phyloP scores from a whole-genome alignment of 2,329 filamentous ascomycete species.

The Beauveria bassiana region DNA sequence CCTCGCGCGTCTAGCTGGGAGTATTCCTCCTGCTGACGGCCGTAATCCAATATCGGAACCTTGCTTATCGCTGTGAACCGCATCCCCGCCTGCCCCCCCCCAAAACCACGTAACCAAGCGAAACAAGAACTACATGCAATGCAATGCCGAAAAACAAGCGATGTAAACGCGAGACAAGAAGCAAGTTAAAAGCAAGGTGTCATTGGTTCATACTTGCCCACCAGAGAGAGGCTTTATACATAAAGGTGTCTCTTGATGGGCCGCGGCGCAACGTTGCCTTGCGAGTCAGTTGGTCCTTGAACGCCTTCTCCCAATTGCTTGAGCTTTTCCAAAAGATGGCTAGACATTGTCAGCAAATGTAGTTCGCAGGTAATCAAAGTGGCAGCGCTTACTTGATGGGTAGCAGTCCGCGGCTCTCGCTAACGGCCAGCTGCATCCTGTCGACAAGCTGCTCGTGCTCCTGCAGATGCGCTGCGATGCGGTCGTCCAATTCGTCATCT shows the following conservation, averaged over 20 bases:
- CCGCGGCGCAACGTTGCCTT: background rate
- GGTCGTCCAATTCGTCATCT: constrained; percentile 42
- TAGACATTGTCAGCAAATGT: background rate
- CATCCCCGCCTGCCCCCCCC: background rate
- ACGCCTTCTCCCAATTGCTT: constrained; percentile 4
- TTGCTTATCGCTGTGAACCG: background rate
- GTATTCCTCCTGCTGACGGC: too few species aligned
- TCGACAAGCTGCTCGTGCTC: constrained; percentile 50
- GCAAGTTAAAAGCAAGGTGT: background rate
- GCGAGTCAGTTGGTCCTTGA: background rate
- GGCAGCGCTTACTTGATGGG: constrained; percentile 45
- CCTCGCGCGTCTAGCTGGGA: background rate
- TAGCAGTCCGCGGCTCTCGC: constrained; percentile 48
- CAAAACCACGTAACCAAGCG: background rate
- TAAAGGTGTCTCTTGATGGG: constrained; percentile 5
- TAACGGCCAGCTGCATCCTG: constrained; percentile 44
- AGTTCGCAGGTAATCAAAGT: background rate
- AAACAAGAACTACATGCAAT: background rate
- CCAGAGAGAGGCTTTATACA: background rate
- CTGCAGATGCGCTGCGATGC: constrained; percentile 53
- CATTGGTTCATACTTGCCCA: background rate
- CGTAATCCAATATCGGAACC: background rate
- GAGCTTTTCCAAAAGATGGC: constrained; percentile 9
- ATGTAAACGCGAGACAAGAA: too few species aligned
- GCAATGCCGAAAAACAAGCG: background rate